Percentiles rank a stretch among this genome's conserved stretches.
These are phyloP conservation scores for Pichia sp. DNA, from an alignment of 1,139 yeast genomes.

Conservation along the genomic window DNA sequence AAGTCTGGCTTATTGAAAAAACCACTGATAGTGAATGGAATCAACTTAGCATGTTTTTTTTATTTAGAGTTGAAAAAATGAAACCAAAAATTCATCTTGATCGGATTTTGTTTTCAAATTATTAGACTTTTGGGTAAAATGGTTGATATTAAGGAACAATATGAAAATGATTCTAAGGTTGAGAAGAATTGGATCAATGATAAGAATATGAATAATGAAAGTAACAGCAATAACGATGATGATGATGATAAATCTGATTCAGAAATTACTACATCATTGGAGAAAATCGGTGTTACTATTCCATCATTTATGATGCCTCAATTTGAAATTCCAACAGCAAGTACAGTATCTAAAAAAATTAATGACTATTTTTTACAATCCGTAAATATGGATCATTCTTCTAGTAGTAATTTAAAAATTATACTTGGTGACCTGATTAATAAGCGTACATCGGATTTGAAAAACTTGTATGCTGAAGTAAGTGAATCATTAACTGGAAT, in stretches of 20 bases:
- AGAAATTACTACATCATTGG: conserved; percentile 36
- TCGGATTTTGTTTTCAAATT: no score
- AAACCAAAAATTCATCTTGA: no score
- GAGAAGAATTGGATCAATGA: no score
- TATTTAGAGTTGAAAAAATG: no score
- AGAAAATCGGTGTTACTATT: conserved; percentile 36
- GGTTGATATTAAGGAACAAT: no score
- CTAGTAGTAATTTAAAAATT: conserved; percentile 11
- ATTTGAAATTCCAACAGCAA: conserved; percentile 8
- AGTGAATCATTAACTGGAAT: conserved; percentile 47
- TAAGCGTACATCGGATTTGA: conserved; percentile 13
- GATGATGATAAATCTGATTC: conserved; percentile 26
- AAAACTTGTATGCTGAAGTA: conserved; percentile 23
- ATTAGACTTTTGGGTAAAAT: no score
- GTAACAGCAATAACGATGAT: conserved; percentile 8
- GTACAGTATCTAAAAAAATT: conserved; percentile 6
- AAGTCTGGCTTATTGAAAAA: no score
- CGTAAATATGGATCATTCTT: conserved; percentile 12
- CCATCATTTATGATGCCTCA: conserved; percentile 15
- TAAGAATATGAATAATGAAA: no score
- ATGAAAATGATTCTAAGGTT: no score
- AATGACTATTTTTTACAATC: conserved; percentile 12
- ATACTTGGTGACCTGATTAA: conserved; percentile 10
- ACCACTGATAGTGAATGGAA: no score
- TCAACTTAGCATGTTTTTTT: no score